Percentiles rank a stretch among this genome's conserved stretches.
phyloP scores from a whole-genome alignment of 257 asterid genomes.

The Ilex asprella region DNA sequence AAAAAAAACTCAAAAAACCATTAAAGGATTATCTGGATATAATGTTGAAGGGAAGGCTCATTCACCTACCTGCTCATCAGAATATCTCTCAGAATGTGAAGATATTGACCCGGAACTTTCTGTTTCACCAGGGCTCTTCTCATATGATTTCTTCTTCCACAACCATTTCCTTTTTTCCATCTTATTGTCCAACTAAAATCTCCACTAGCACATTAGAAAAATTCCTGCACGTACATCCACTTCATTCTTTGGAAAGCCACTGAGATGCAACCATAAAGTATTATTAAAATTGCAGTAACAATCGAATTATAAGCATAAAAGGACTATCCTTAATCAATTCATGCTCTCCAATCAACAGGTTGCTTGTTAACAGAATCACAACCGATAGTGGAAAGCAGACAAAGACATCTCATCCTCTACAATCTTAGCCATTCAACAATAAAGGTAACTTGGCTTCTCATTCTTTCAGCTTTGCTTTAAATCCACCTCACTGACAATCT shows the following conservation, averaged over 20 bases:
- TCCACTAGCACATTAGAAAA: constrained; percentile 9
- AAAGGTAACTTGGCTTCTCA: constrained; percentile 4
- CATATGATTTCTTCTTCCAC: constrained; percentile 64
- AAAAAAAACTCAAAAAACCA: too few species aligned
- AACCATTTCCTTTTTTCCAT: constrained; percentile 78
- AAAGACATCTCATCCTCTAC: neutral
- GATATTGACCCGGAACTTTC: constrained; percentile 64
- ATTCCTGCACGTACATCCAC: constrained; percentile 19
- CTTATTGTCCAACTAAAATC: constrained; percentile 12
- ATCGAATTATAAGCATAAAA: constrained; percentile 5
- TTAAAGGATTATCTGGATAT: too few species aligned
- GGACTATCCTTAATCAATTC: too few species aligned
- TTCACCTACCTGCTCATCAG: constrained; percentile 54
- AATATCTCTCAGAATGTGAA: constrained; percentile 54
- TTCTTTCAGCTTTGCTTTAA: constrained; percentile 10
- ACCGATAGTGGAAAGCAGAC: neutral
- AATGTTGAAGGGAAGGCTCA: neutral
- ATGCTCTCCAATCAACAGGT: neutral
- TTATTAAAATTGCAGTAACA: neutral
- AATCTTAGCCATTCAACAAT: neutral
- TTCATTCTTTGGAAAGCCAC: neutral
- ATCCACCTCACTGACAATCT: constrained; percentile 7
- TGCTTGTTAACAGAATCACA: neutral
- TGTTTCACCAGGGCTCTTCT: constrained; percentile 63
- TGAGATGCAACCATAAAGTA: neutral